phyloP scores from a whole-genome alignment of 768 basidiomycete genomes.

The Macrolepiota albuminosa region DNA sequence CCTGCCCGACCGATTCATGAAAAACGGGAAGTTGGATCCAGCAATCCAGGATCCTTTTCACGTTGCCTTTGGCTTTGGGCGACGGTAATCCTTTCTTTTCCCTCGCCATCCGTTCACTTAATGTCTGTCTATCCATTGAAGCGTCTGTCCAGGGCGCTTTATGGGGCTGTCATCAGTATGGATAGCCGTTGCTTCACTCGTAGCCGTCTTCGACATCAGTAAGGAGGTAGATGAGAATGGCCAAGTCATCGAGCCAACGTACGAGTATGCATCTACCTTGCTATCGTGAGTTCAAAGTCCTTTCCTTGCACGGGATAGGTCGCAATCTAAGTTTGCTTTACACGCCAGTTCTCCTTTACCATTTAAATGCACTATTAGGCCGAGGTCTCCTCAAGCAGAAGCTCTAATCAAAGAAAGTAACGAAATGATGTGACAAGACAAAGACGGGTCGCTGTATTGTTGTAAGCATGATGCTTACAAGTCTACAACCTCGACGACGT shows the following conservation, averaged over 20 bases:
- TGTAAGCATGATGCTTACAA: no score
- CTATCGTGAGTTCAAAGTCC: not conserved
- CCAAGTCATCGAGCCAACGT: slow-evolving; percentile 9
- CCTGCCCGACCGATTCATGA: not conserved
- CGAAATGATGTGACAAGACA: not conserved
- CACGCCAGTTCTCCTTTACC: slow-evolving; percentile 5
- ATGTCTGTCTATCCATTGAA: not conserved
- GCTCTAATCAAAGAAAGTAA: not conserved
- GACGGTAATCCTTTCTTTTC: not conserved
- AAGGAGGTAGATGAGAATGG: slow-evolving; percentile 18
- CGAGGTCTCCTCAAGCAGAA: slow-evolving; percentile 7
- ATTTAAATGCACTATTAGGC: slow-evolving; percentile 11
- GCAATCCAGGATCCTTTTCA: not conserved
- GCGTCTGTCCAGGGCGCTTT: slow-evolving; percentile 30
- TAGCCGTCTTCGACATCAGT: slow-evolving; percentile 26
- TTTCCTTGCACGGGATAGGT: not conserved
- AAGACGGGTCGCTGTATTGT: not conserved
- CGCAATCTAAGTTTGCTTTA: not conserved
- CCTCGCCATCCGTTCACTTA: no score
- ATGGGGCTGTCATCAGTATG: slow-evolving; percentile 28
- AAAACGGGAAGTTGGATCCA: not conserved
- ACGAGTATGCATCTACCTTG: slow-evolving; percentile 3
- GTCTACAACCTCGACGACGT: no score
- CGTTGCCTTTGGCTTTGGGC: not conserved
- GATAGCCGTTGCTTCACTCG: slow-evolving; percentile 25